A percentile compares a stretch with the other conserved stretches of the same genome.
phyloP scores from a whole-genome alignment of 2,329 filamentous ascomycete genomes.

The Aspergillus versicolor region DNA sequence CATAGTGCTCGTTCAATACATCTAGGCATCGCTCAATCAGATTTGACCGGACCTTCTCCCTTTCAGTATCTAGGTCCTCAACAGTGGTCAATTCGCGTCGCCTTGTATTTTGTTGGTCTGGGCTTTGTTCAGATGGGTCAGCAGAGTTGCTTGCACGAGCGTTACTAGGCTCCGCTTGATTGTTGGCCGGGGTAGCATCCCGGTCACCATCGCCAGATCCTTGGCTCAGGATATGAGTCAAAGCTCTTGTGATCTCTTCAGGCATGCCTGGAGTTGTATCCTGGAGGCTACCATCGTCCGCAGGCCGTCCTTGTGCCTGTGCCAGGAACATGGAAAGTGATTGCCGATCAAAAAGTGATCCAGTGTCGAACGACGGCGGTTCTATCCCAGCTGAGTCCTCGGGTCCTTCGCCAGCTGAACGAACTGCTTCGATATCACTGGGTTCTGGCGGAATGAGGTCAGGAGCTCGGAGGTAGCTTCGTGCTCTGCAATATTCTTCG shows the following conservation, averaged over 20 bases:
- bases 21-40: conserved; percentile 89
- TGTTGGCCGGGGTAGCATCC: conserved; percentile 24
- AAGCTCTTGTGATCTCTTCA: conserved; percentile 41
- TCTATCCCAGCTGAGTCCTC: conserved; percentile 31
- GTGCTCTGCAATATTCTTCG: conserved; percentile 72
- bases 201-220: conserved; percentile 26
- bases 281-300: conserved; percentile 24
- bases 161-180: conserved; percentile 16
- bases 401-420: conserved; percentile 29
- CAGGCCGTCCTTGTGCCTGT: conserved; percentile 27
- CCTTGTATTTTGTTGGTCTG: conserved; percentile 26
- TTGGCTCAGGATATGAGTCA: conserved; percentile 42
- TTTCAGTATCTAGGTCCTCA: conserved; percentile 76
- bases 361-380: conserved; percentile 22
- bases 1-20: conserved; percentile 81
- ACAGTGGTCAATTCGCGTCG: conserved; percentile 53
- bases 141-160: conserved; percentile 19
- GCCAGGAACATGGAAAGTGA: conserved; percentile 36
- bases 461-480: conserved; percentile 58
- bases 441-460: conserved; percentile 66
- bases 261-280: conserved; percentile 23
- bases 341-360: conserved; percentile 28
- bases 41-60: conserved; percentile 69
- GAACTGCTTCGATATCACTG: conserved; percentile 49
- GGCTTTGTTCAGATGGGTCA: conserved; percentile 19